Base-by-base conservation (phyloP, 164 flowering plant species). In the Chimonanthus praecox region DNA sequence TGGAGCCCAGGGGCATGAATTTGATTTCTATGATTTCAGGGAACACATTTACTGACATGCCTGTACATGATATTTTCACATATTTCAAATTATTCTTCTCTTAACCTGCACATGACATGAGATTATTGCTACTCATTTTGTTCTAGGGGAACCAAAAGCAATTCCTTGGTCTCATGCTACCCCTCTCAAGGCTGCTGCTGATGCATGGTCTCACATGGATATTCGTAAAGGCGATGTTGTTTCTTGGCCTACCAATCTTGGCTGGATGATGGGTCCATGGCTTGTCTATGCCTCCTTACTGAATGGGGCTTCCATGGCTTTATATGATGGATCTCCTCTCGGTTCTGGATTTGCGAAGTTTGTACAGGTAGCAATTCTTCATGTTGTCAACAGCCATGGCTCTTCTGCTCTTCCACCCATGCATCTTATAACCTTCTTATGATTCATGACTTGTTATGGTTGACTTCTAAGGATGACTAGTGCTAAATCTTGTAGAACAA, bases 251-350 rank as follows among this genome's bases (percentile, higher is more conserved):
- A 90, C 99, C 58, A 95, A 93, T 84, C 94, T 95, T 72, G 99
- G 99, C 44, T 95, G 99, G 99, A 95, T 93, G 97, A 95, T 93
- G 98, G 99, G 99, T 62, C 99, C 98, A 71, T 93, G 98, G 99
- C 85, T 95, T 68, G 94, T 95, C 74, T 95, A 90, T 85, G 98
- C 98, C 60, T 81, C 96, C 67, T 77, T 95, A 65, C 72, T 95
- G 67, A 95, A 95, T 85, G 91, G 96, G 47, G 98, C 99, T 73
- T 84, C 96, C 65, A 88, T 95, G 75, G 99, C 98, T 61, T 78
- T 95, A 64, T 95, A 89, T 78, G 89, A 93, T 89, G 99, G 99
- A 73, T 88, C 98, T 49, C 98, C 99, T 5, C 92, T 95, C 70
- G 86, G 89, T 73, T 80, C 89, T 84, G 96, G 97, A 73, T 95